A percentile compares a stretch with the other conserved stretches of the same genome.
These are phyloP conservation scores for Ophiocytium majus DNA, from an alignment of 352 stramenopile species.

Conservation along the genomic window DNA sequence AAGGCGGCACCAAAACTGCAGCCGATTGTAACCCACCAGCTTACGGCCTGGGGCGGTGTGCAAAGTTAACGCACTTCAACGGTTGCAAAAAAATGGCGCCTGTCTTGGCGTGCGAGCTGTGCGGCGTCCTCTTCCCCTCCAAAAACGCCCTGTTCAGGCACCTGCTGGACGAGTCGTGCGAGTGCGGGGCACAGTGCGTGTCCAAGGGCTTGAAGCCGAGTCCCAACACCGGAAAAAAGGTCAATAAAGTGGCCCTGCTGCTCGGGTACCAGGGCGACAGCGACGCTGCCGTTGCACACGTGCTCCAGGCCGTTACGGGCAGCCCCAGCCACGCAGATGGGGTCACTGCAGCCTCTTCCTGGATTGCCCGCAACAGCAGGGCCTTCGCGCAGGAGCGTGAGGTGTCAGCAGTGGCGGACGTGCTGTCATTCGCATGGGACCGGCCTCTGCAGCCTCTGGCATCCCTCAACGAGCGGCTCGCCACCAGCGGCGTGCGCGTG, in stretches of 20 bases:
- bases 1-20: too few species aligned
- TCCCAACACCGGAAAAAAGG: background rate
- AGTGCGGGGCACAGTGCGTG: background rate
- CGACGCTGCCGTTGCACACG: background rate
- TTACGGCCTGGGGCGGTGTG: too few species aligned
- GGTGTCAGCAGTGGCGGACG: background rate
- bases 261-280: background rate
- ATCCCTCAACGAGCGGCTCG: slow-evolving; percentile 29
- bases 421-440: background rate
- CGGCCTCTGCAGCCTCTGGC: slow-evolving; percentile 4
- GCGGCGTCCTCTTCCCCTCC: background rate
- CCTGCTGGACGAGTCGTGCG: background rate
- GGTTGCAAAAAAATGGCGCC: too few species aligned
- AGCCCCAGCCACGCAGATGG: background rate
- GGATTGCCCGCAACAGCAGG: background rate
- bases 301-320: background rate
- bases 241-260: slow-evolving; percentile 11
- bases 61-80: too few species aligned
- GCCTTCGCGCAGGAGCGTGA: background rate
- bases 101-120: background rate
- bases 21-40: too few species aligned
- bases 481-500: slow-evolving; percentile 20
- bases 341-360: background rate
- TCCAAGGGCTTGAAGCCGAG: background rate
- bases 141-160: slow-evolving; percentile 1